Percentiles rank a stretch among this genome's conserved stretches.
These are phyloP conservation scores for Daldinia sp. DNA, from an alignment of 2,329 filamentous ascomycete genomes.

Conservation along the genomic window DNA sequence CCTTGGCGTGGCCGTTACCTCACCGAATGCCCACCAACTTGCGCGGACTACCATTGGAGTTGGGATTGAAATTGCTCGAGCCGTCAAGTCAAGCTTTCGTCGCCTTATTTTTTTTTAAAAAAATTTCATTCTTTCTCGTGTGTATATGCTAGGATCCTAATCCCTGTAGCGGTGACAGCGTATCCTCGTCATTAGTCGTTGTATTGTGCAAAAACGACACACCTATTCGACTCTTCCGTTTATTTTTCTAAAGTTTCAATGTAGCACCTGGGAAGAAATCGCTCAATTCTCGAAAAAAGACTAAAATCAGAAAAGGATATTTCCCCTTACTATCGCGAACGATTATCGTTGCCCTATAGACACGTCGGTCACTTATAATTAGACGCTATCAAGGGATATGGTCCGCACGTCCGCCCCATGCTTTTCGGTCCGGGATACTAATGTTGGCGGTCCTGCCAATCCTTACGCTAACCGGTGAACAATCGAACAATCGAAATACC, in stretches of 20 bases:
- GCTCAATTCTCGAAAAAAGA: constrained; percentile 18
- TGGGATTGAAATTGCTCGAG: not conserved
- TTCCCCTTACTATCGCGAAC: constrained; percentile 14
- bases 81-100: constrained; percentile 30
- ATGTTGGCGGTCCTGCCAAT: constrained; percentile 29
- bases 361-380: constrained; percentile 34
- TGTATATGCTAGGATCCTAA: constrained; percentile 13
- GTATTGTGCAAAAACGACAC: not conserved
- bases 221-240: not conserved
- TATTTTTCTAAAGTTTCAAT: not conserved
- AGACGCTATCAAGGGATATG: constrained; percentile 17
- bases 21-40: not conserved
- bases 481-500: constrained; percentile 18
- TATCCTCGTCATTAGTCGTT: not conserved
- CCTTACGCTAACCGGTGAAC: constrained; percentile 19
- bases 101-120: not conserved
- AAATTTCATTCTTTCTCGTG: no score
- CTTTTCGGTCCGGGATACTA: constrained; percentile 30
- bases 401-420: constrained; percentile 22
- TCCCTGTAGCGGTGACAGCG: not conserved
- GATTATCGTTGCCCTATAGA: constrained; percentile 28
- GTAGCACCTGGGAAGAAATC: not conserved
- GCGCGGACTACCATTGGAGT: not conserved
- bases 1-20: not conserved
- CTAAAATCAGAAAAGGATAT: constrained; percentile 2